Conservation (phyloP, 2,329 filamentous ascomycete genomes). For the Nemania serpens region DNA sequence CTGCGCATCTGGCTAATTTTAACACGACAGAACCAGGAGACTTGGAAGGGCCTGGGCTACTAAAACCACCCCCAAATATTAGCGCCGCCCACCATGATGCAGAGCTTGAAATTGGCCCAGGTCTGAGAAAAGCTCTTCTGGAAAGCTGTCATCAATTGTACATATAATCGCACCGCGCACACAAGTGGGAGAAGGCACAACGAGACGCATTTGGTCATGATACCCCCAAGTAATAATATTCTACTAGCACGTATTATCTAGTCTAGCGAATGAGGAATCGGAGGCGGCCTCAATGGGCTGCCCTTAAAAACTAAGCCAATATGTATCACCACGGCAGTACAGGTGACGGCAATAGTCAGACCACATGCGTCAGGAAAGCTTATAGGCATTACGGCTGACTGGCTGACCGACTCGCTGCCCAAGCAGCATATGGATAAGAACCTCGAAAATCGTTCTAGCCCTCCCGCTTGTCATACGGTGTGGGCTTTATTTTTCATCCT, state of each 20-base stretch:
- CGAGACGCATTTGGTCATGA: constrained; percentile 34
- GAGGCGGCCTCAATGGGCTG: neutral
- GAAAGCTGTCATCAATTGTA: constrained; percentile 24
- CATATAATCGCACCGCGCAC: constrained; percentile 29
- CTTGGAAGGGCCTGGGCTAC: constrained; percentile 3
- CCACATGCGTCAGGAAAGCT: no score
- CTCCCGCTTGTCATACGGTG: no score
- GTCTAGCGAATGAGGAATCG: neutral
- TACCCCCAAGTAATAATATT: constrained; percentile 37
- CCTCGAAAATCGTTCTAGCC: neutral
- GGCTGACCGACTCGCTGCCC: neutral
- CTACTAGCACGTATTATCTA: constrained; percentile 31
- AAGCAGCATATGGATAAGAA: neutral
- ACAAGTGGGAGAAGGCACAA: constrained; percentile 12
- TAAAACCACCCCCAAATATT: no score
- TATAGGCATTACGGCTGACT: neutral
- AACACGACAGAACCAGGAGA: constrained; percentile 9
- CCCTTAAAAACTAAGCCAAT: no score
- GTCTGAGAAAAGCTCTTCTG: neutral
- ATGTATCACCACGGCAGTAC: constrained; percentile 5
- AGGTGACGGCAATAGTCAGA: no score
- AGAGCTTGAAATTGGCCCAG: neutral
- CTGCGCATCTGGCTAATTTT: constrained; percentile 19
- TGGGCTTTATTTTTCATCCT: neutral
- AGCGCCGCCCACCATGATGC: neutral